phyloP scores from a whole-genome alignment of 257 asterid genomes.

The Ajuga chamaepitys region DNA sequence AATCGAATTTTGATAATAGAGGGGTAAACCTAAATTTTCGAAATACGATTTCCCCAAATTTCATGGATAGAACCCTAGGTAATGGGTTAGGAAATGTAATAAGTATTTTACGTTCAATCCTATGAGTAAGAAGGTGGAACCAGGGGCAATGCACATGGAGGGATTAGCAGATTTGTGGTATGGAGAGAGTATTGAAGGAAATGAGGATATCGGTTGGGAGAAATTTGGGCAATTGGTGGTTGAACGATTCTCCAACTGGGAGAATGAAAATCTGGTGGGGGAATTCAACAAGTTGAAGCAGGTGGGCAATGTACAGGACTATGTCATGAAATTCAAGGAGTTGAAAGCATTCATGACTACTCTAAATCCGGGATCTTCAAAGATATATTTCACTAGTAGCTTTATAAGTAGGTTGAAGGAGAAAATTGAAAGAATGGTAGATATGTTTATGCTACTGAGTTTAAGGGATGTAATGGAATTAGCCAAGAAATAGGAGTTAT shows the following conservation, averaged over 20 bases:
- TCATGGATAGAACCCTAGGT: background rate
- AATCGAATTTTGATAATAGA: too few species aligned
- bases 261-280: too few species aligned
- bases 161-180: background rate
- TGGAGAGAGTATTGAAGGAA: background rate
- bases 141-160: background rate
- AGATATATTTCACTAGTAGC: background rate
- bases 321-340: background rate
- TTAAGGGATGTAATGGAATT: background rate
- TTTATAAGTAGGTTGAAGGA: background rate
- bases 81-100: background rate
- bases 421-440: background rate
- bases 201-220: background rate
- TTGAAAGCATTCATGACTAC: background rate
- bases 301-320: background rate
- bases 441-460: background rate
- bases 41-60: background rate
- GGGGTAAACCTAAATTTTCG: too few species aligned
- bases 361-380: background rate
- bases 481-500: background rate
- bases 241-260: background rate
- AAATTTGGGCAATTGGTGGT: background rate
- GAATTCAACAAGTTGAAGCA: background rate
- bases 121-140: too few species aligned
- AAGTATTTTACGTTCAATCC: too few species aligned